Evolutionary conservation across 2,329 filamentous ascomycete species (phyloP).

Genomic region (Aspergillus tanneri): DNA sequence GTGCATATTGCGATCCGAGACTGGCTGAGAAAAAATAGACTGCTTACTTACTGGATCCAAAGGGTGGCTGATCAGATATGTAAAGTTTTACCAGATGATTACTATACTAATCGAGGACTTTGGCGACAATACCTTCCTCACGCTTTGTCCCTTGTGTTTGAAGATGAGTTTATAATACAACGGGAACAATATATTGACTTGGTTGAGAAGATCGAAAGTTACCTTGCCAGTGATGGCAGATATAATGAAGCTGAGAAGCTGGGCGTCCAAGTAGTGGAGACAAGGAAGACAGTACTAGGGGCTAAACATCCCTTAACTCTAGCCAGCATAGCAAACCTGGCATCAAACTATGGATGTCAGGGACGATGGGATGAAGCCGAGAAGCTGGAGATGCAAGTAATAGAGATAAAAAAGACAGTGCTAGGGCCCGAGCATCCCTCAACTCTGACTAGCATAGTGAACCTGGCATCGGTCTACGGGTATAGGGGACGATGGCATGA

Average conservation of each 20-base stretch:
- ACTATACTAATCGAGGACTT: constrained; percentile 9
- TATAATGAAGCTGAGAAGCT: constrained; percentile 14
- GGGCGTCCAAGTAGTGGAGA: constrained; percentile 2
- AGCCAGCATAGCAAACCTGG: too few species aligned
- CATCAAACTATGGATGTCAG: too few species aligned
- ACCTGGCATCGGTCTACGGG: too few species aligned
- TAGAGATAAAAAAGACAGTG: constrained; percentile 17
- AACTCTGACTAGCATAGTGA: too few species aligned
- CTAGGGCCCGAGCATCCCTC: neutral
- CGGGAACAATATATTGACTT: neutral
- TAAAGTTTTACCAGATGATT: constrained; percentile 7
- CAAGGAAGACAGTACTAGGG: constrained; percentile 15
- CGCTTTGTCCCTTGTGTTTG: constrained; percentile 11
- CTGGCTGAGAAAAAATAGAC: constrained; percentile 19
- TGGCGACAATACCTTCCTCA: constrained; percentile 22
- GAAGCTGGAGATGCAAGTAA: neutral
- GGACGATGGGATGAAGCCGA: constrained; percentile 17
- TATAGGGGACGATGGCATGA: constrained; percentile 16
- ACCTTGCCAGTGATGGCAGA: constrained; percentile 11
- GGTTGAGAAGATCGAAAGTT: constrained; percentile 9
- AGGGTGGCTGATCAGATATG: neutral
- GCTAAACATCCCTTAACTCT: neutral
- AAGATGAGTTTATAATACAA: constrained; percentile 14
- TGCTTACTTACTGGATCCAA: neutral
- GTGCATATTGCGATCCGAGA: constrained; percentile 30